phyloP scores from a whole-genome alignment of 352 stramenopile genomes.

The Phytophthora pluvialis region DNA sequence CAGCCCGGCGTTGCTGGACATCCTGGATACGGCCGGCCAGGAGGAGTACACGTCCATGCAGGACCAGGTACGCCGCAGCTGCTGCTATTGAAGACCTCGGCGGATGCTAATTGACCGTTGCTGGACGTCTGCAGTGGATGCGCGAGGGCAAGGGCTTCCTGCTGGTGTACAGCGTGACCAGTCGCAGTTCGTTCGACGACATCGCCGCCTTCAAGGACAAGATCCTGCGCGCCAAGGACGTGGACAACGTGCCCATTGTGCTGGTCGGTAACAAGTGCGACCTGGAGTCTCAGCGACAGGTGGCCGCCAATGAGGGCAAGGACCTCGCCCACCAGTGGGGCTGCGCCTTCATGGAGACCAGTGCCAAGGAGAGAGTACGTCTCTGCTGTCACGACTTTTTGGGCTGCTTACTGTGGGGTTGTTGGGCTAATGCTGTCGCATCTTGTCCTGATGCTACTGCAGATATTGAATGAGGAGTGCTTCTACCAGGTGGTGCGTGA shows the following conservation, averaged over 20 bases:
- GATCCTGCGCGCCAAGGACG: slow-evolving; percentile 90
- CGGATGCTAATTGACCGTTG: background rate
- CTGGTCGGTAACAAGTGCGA: slow-evolving; percentile 92
- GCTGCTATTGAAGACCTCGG: background rate
- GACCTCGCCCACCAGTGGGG: slow-evolving; percentile 77
- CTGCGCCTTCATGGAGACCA: slow-evolving; percentile 90
- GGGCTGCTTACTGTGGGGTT: background rate
- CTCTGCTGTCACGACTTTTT: background rate
- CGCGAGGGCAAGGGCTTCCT: slow-evolving; percentile 92
- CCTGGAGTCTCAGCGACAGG: slow-evolving; percentile 76
- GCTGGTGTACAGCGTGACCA: slow-evolving; percentile 91
- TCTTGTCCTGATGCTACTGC: slow-evolving; percentile 2
- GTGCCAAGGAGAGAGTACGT: slow-evolving; percentile 86
- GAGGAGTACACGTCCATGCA: slow-evolving; percentile 94
- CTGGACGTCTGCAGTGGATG: slow-evolving; percentile 78
- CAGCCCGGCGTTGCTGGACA: slow-evolving; percentile 84
- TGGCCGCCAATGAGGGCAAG: slow-evolving; percentile 68
- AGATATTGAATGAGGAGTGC: slow-evolving; percentile 92
- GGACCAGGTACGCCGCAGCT: slow-evolving; percentile 64
- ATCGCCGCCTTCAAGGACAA: slow-evolving; percentile 91
- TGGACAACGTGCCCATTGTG: slow-evolving; percentile 87
- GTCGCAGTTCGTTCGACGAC: slow-evolving; percentile 91
- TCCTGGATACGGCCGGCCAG: slow-evolving; percentile 92
- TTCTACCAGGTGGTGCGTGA: slow-evolving; percentile 91
- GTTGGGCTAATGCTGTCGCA: slow-evolving; percentile 5